phyloP scores from a whole-genome alignment of 352 stramenopile genomes.

The Halophytophthora polymorphica region DNA sequence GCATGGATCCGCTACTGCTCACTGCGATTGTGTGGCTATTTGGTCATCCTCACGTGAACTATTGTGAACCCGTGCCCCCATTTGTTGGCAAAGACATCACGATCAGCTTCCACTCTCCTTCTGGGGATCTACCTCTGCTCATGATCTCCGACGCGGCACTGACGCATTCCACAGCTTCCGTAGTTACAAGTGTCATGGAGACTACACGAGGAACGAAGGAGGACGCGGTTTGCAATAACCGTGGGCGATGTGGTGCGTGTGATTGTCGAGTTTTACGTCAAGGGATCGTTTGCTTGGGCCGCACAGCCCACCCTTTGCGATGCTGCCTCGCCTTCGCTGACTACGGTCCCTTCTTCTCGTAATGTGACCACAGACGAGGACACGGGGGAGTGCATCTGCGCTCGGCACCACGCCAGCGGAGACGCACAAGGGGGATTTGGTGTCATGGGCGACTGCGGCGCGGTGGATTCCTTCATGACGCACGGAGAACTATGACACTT shows the following conservation, averaged over 20 bases:
- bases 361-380: slow-evolving; percentile 38
- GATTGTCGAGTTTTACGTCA: too few species aligned
- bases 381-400: slow-evolving; percentile 62
- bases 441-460: slow-evolving; percentile 55
- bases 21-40: background rate
- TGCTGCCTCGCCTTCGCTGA: background rate
- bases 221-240: slow-evolving; percentile 72
- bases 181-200: slow-evolving; percentile 26
- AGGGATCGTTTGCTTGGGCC: background rate
- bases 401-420: slow-evolving; percentile 53
- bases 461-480: slow-evolving; percentile 58
- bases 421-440: slow-evolving; percentile 49
- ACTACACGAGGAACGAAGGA: slow-evolving; percentile 53
- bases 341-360: background rate
- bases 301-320: background rate
- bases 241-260: slow-evolving; percentile 59
- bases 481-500: slow-evolving; percentile 43
- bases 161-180: slow-evolving; percentile 31
- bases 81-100: slow-evolving; percentile 19
- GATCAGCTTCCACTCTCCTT: slow-evolving; percentile 65
- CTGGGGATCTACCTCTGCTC: slow-evolving; percentile 56
- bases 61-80: background rate
- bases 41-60: background rate
- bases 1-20: slow-evolving; percentile 18
- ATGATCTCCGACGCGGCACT: slow-evolving; percentile 27